Base-by-base conservation (phyloP, 306 rosid species). In the Cotoneaster glaucophyllus region DNA sequence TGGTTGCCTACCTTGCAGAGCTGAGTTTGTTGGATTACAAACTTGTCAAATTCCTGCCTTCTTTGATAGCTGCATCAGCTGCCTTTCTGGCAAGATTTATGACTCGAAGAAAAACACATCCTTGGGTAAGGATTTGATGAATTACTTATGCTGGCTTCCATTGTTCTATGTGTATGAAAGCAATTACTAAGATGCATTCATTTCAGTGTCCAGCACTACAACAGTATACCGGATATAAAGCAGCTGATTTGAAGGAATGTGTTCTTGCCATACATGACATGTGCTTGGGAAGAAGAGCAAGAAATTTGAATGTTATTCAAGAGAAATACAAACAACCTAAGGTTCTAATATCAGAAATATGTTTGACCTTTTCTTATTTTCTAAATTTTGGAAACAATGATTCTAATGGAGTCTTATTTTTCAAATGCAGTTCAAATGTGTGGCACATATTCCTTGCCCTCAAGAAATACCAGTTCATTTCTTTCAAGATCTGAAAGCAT, bases 281-380 rank as follows among this genome's bases (percentile, higher is more conserved):
- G 80, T 92, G 88, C 81, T 86, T 89, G 43, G 71, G 90, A 41
- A 88, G 93, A 87, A 88, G 87, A 87, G 97, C 97, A 15, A 81
- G 86, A 17, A 24, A 84, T 61, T 83, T 96, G 82, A 83, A 73
- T 62, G 89, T 95, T 71, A 74, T 86, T 64, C 91, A 92, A 79
- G 97, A 90, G 54, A 95, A 92, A 83, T 95, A 95, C 88, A 95
- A 89, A 74, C 89, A 89, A 13, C 96, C 84, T 18, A 92, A 96
- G 99, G 99, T 90, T 79, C 9, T 64, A 61, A 9, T 53, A 26
- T 29, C 26, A 25, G 11, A 54, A 39, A n/a, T 10, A 1, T 43
- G 69, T 8, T 52, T 48, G 71, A 56, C 67, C 13, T 73, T 41
- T 54, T 11, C 18, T 79, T 43, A 9, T 69, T 74, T 58, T 45